Evolutionary conservation across 345 rosid genomes (phyloP), one percentile per base, ranked within the genome.

Genomic region (Lepidium didymum): DNA sequence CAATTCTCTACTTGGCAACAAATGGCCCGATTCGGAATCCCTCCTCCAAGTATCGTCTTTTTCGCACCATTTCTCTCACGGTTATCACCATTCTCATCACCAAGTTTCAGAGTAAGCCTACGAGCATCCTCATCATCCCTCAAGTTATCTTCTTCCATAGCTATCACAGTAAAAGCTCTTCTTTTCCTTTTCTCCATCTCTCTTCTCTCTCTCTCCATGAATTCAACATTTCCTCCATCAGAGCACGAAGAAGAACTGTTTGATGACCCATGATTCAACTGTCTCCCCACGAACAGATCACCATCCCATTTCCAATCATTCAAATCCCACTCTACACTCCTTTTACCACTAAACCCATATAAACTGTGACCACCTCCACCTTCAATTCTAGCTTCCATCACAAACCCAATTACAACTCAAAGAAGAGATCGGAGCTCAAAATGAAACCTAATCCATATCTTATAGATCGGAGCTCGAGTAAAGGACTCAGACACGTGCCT

Each of bases 301-400:
- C 97, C 96, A 68, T 94, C 96, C 99, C 99, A 94, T 78, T 87
- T 89, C 96, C 97, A 94, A 67, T 86, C 96, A 79, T 89, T 91
- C 23, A 21, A 21, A 21, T 21, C 23, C 23, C 23, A 94, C 21
- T 94, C 97, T n/a, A 81, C 52, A 53, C 77, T 85, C 72, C 86
- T 80, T 73, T 86, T 89, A 41, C 90, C 97, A 56, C 29, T 71
- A 84, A 78, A 70, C 3, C 79, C 86, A 44, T 80, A 87, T 53
- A 85, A 82, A 61, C 62, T 84, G 73, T 51, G 81, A 66, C 27
- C 40, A 7, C 76, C 79, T 65, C 82, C 88, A 69, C 78, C 83
- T 74, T 81, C 86, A 66, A 82, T 62, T 77, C 90, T 81, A 81
- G 88, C 89, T 76, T 89, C 97, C 99, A 91, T 94, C 66, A 69